Conservation (phyloP, 352 stramenopile genomes). For the Albugo laibachii region DNA sequence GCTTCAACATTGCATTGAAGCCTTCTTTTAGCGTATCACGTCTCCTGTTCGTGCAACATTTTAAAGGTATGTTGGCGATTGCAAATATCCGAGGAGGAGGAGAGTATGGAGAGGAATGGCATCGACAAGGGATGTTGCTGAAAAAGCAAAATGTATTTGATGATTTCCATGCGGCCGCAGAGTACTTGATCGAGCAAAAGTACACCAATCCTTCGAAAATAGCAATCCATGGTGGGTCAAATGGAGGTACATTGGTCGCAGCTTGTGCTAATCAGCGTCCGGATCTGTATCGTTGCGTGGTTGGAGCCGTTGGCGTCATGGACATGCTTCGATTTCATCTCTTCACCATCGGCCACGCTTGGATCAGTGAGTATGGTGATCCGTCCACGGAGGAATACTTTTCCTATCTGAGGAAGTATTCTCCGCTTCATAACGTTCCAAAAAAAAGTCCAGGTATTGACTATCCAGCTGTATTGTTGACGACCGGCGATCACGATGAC, state of each 20-base stretch:
- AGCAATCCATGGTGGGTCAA: conserved; percentile 82
- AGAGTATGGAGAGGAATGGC: conserved; percentile 85
- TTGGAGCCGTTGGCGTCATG: conserved; percentile 86
- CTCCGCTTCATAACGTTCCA: conserved; percentile 78
- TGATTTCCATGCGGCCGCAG: conserved; percentile 87
- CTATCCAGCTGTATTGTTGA: conserved; percentile 70
- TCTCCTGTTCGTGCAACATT: conserved; percentile 82
- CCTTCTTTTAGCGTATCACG: conserved; percentile 77
- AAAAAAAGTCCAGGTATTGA: conserved; percentile 2
- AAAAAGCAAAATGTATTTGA: conserved; percentile 92
- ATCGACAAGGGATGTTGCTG: conserved; percentile 82
- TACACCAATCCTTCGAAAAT: conserved; percentile 83
- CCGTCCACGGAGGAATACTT: conserved; percentile 62
- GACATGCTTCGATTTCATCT: conserved; percentile 94
- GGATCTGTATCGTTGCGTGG: conserved; percentile 83
- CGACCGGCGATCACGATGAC: conserved; percentile 81
- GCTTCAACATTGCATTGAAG: conserved; percentile 89
- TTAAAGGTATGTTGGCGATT: conserved; percentile 80
- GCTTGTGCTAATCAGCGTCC: conserved; percentile 79
- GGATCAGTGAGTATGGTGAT: conserved; percentile 76
- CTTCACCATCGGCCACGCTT: conserved; percentile 85
- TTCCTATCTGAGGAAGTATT: conserved; percentile 71
- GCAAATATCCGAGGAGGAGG: conserved; percentile 87
- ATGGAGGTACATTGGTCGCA: conserved; percentile 87
- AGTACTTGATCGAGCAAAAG: conserved; percentile 78